phyloP scores from a whole-genome alignment of 257 asterid species.

The Ophiorrhiza pumila region DNA sequence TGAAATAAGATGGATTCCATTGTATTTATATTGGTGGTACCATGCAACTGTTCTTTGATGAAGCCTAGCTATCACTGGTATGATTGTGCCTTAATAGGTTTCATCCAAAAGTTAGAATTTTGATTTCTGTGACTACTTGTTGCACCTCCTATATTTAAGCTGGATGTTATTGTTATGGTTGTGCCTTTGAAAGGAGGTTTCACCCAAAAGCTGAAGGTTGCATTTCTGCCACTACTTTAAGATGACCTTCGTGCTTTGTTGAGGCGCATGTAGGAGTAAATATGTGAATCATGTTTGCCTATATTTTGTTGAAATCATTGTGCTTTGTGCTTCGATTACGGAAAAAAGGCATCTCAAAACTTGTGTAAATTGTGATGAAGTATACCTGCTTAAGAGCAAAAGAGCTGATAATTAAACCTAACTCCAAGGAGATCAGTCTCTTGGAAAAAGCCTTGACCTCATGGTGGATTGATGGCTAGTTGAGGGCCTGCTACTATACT shows the following conservation, averaged over 20 bases:
- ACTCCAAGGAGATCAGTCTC: neutral
- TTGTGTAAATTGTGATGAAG: no score
- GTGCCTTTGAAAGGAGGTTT: neutral
- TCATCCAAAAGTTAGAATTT: neutral
- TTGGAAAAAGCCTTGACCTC: neutral
- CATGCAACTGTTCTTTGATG: neutral
- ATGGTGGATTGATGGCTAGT: neutral
- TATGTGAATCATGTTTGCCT: neutral
- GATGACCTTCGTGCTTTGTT: neutral
- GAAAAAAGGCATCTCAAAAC: no score
- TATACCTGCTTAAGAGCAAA: neutral
- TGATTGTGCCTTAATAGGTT: neutral
- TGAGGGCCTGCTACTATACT: neutral
- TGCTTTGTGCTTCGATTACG: no score
- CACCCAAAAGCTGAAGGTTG: neutral
- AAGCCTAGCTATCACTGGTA: neutral
- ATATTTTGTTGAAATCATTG: no score
- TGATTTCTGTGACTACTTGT: neutral
- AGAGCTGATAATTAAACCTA: neutral
- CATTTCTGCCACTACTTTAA: neutral
- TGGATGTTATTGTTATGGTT: neutral
- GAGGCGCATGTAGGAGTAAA: neutral
- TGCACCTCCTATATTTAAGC: neutral
- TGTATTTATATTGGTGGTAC: neutral
- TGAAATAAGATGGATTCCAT: neutral